A percentile compares a stretch with the other conserved stretches of the same genome.
Evolutionary conservation across 176 grass and related monocot species (phyloP).

Genomic region (Oryza glaberrima): DNA sequence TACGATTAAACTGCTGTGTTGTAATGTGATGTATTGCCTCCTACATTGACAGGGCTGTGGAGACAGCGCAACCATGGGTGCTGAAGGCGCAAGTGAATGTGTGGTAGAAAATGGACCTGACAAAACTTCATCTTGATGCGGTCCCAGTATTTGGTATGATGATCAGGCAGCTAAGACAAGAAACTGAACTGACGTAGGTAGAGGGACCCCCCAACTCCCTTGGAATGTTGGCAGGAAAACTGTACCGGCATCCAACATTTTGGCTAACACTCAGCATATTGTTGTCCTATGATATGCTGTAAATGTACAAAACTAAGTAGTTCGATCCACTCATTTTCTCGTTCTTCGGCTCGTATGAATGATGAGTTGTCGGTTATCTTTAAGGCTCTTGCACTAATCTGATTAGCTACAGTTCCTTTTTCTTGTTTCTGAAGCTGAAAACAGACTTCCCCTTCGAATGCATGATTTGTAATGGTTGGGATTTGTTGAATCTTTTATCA

Average conservation of each 20-base stretch:
- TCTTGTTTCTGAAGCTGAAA: background rate
- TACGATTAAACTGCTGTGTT: background rate
- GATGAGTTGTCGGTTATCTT: background rate
- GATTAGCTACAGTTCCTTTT: background rate
- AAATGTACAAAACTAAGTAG: background rate
- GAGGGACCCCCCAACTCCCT: background rate
- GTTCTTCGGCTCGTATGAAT: background rate
- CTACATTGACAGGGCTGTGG: slow-evolving; percentile 8
- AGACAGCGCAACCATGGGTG: background rate
- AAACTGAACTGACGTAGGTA: slow-evolving; percentile 6
- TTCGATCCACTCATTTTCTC: background rate
- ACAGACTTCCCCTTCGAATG: background rate
- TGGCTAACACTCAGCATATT: background rate
- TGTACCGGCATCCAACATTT: background rate
- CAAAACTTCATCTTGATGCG: background rate
- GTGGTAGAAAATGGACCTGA: background rate
- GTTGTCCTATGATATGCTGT: slow-evolving; percentile 5
- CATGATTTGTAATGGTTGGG: no score
- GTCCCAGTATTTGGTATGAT: background rate
- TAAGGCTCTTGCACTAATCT: background rate
- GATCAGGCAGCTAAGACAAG: background rate
- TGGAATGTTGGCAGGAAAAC: background rate
- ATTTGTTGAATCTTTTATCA: no score
- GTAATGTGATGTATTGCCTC: background rate
- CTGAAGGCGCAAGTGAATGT: background rate